Base-by-base conservation (phyloP, 75 land plant genomes). In the Cryptomeria japonica region DNA sequence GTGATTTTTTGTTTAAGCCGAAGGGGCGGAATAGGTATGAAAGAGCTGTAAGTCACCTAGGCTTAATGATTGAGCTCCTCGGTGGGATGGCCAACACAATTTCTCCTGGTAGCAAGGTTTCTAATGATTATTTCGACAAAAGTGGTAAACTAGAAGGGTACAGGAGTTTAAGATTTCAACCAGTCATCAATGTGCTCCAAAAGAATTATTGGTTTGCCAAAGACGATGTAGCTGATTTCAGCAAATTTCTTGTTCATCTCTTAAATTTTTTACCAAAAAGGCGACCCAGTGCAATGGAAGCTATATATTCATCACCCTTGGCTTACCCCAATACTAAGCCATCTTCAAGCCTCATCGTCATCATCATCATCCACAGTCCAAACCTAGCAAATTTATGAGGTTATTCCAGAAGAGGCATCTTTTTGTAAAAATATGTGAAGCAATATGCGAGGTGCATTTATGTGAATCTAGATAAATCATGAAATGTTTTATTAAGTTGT, bases 61-160 rank as follows among this genome's bases (percentile, higher is more conserved):
- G 94, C 41, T 84, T 94, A 87, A 95, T 97, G 96, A 95, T 95
- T 92, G 96, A 97, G 87, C 92, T 95, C 49, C 92, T 95, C 14
- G 97, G 97, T 4, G 93, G 92, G 90, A 94, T 97, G 91, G 97
- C 98, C 0, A 91, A 92, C 5, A 94, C 91, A 88, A 85, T 96
- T 90, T 93, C 95, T 13, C 83, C 93, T 49, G 94, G 93, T 87
- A 96, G 96, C 3, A 90, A 92, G 13, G 91, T 93, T 86, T 96
- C 96, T 0, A 87, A 92, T 25, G 93, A 95, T 6, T 97, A 90
- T 70, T 97, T 97, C 88, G 95, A 94, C 82, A 88, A 93, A 49
- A 83, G 92, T 84, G 97, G 99, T 2, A 96, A 95, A 55, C 79
- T 97, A 85, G 93, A 93, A 85, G 97, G 92, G 73, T 95, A 94